Conservation (phyloP, 1,284 basidiomycete species). For the Schizophyllum amplum region DNA sequence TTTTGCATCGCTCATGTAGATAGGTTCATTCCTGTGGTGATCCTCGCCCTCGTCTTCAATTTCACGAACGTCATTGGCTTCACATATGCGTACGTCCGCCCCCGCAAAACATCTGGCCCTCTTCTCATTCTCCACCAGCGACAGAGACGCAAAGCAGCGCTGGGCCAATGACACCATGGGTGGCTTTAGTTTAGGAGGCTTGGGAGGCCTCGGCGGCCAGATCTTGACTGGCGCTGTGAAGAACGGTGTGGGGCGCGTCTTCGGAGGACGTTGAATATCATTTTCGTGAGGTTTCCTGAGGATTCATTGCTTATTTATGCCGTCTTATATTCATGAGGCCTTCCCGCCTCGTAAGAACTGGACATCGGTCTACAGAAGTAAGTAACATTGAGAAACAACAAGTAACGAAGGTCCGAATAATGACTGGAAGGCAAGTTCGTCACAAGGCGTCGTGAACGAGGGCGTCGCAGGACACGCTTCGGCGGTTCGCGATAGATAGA, state of each 20-base stretch:
- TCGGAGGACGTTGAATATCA: slow-evolving; percentile 28
- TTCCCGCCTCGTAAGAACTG: not conserved
- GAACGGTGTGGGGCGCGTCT: slow-evolving; percentile 73
- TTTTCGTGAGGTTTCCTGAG: too few species aligned
- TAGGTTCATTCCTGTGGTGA: slow-evolving; percentile 82
- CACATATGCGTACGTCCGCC: slow-evolving; percentile 70
- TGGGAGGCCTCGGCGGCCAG: slow-evolving; percentile 67
- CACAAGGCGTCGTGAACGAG: not conserved
- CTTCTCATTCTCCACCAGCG: slow-evolving; percentile 36
- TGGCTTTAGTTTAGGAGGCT: slow-evolving; percentile 54
- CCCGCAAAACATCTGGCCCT: slow-evolving; percentile 2
- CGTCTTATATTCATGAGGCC: not conserved
- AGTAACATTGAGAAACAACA: not conserved
- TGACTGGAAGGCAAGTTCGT: not conserved
- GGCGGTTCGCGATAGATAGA: not conserved
- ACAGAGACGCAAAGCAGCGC: slow-evolving; percentile 80
- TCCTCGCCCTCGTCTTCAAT: slow-evolving; percentile 87
- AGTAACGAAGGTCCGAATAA: not conserved
- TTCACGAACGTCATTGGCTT: slow-evolving; percentile 88
- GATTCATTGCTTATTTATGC: not conserved
- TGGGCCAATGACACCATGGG: slow-evolving; percentile 70
- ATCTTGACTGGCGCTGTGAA: slow-evolving; percentile 73
- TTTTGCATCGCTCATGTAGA: not conserved
- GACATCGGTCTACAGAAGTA: not conserved
- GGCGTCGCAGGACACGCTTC: not conserved